A percentile compares a stretch with the other conserved stretches of the same genome.
Evolutionary conservation across 495 filamentous ascomycete genomes (phyloP).

Genomic region (Amphirosellinia nigrospora): DNA sequence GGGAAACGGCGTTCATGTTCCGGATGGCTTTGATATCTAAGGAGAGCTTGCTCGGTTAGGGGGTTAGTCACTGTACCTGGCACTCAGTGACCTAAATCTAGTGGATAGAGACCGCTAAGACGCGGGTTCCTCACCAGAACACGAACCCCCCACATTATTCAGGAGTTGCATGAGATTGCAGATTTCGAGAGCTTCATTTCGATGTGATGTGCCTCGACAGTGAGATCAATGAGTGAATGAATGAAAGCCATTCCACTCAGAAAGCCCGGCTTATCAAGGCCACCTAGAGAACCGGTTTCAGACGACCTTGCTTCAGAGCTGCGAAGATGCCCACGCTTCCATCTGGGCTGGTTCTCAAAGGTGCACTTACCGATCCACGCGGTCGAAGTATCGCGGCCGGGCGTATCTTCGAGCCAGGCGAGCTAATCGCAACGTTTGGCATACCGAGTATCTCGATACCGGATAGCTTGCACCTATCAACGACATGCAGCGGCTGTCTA

Average conservation of each 20-base stretch:
- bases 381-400: conserved; percentile 48
- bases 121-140: background rate
- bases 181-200: background rate
- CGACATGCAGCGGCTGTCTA: conserved; percentile 54
- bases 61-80: background rate
- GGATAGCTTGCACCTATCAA: conserved; percentile 40
- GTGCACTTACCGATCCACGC: conserved; percentile 18
- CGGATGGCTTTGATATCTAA: background rate
- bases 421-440: conserved; percentile 47
- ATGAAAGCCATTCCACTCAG: background rate
- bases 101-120: background rate
- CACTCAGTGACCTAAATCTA: background rate
- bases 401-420: conserved; percentile 43
- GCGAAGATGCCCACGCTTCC: conserved; percentile 27
- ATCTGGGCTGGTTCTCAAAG: conserved; percentile 27
- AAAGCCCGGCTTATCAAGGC: background rate
- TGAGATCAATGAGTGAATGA: conserved; percentile 19
- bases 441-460: conserved; percentile 52
- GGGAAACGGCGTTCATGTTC: background rate
- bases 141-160: background rate
- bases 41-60: background rate
- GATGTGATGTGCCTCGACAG: background rate
- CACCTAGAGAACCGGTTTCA: background rate
- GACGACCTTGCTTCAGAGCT: background rate
- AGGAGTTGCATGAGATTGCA: background rate